A percentile compares a stretch with the other conserved stretches of the same genome.
Conservation (phyloP, 768 basidiomycete species). For the Postia placenta region DNA sequence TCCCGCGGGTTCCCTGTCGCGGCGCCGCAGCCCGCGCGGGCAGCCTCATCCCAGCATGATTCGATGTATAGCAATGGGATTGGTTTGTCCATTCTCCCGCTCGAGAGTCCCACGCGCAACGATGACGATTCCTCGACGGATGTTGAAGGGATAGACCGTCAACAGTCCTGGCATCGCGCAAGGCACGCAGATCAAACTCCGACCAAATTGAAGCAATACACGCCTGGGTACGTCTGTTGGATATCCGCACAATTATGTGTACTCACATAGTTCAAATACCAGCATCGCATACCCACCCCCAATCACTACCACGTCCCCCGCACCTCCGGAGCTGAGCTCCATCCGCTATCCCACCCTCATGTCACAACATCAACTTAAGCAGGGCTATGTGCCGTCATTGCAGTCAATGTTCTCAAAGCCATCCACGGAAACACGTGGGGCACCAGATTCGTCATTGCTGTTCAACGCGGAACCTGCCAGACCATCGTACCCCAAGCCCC, state of each 20-base stretch:
- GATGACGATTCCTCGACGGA: conserved; percentile 44
- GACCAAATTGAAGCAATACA: conserved; percentile 10
- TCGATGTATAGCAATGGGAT: conserved; percentile 18
- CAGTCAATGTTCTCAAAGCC: conserved; percentile 61
- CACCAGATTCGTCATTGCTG: conserved; percentile 35
- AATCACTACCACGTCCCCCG: conserved; percentile 66
- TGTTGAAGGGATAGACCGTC: conserved; percentile 26
- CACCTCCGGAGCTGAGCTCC: conserved; percentile 41
- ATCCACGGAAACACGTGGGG: background rate
- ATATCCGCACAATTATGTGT: background rate
- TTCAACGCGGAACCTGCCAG: conserved; percentile 28
- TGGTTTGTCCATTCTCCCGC: conserved; percentile 36
- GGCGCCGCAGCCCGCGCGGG: conserved; percentile 20
- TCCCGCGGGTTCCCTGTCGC: conserved; percentile 21
- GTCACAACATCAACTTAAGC: conserved; percentile 71
- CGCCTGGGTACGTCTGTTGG: conserved; percentile 13
- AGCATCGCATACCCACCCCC: conserved; percentile 44
- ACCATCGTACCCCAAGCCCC: conserved; percentile 26
- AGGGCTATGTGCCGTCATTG: conserved; percentile 75
- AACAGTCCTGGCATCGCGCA: conserved; percentile 6
- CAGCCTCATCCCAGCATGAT: conserved; percentile 29
- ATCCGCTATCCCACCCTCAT: conserved; percentile 68
- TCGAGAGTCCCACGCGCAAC: conserved; percentile 56
- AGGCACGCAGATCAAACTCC: conserved; percentile 19
- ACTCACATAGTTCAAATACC: background rate